Evolutionary conservation across 2,329 filamentous ascomycete genomes (phyloP).

Genomic region (Cadophora sp.): DNA sequence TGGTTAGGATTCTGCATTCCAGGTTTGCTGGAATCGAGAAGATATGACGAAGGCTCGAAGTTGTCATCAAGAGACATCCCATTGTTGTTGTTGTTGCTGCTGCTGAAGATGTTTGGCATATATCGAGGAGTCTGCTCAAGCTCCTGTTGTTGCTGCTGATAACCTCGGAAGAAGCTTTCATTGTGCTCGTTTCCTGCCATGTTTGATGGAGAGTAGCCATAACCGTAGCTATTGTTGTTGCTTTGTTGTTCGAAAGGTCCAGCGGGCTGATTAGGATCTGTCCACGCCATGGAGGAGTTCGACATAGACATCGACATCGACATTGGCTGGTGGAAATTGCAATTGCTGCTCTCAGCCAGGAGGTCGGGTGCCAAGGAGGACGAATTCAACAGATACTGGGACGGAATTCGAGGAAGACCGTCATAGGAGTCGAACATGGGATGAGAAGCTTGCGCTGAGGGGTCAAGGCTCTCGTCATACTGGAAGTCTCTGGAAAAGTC

Average conservation of each 20-base stretch:
- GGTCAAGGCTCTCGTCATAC: conserved; percentile 31
- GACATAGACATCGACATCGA: conserved; percentile 32
- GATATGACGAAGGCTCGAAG: conserved; percentile 30
- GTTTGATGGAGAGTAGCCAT: conserved; percentile 32
- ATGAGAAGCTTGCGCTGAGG: conserved; percentile 32
- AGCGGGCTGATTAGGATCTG: conserved; percentile 25
- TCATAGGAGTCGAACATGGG: conserved; percentile 37
- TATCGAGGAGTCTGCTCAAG: conserved; percentile 22
- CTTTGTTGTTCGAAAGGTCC: conserved; percentile 31
- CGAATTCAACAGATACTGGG: conserved; percentile 36
- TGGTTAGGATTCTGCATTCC: conserved; percentile 3
- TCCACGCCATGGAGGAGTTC: conserved; percentile 33
- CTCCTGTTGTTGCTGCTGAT: conserved; percentile 8
- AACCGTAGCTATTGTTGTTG: conserved; percentile 29
- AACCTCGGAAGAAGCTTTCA: conserved; percentile 19
- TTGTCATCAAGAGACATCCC: conserved; percentile 24
- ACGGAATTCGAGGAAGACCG: conserved; percentile 35
- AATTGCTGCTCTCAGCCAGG: conserved; percentile 26
- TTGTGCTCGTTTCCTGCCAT: conserved; percentile 28
- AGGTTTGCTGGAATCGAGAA: conserved; percentile 27
- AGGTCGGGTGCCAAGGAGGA: conserved; percentile 26
- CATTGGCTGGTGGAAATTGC: conserved; percentile 30
- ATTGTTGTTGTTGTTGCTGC: conserved; percentile 19
- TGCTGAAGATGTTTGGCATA: conserved; percentile 20
- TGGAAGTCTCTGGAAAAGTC: conserved; percentile 35